These are phyloP conservation scores for Coemansia sp. DNA, from an alignment of 371 early-diverging fungal genomes.

Conservation along the genomic window DNA sequence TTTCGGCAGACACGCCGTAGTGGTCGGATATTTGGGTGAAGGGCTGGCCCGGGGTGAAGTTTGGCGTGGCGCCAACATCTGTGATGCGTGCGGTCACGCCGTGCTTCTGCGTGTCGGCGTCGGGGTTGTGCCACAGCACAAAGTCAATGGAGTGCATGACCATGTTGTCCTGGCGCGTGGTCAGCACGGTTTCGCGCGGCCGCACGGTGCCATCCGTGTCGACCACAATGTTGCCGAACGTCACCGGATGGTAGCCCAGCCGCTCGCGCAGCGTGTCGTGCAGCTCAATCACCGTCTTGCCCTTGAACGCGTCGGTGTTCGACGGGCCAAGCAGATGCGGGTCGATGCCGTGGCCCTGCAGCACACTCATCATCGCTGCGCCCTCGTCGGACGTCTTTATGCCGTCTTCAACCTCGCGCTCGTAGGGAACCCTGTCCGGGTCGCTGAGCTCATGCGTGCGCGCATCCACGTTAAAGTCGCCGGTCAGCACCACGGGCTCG, in stretches of 20 bases:
- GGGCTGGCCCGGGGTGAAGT: constrained; percentile 42
- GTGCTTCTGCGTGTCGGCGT: constrained; percentile 8
- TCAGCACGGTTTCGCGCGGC: constrained; percentile 64
- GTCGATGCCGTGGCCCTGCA: constrained; percentile 60
- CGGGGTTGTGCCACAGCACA: constrained; percentile 56
- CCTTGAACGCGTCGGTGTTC: constrained; percentile 43
- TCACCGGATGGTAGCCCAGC: constrained; percentile 73
- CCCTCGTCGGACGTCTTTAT: constrained; percentile 59
- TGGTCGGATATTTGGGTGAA: constrained; percentile 61
- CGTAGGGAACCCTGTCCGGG: constrained; percentile 38
- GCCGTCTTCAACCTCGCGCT: constrained; percentile 51
- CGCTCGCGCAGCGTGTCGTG: constrained; percentile 59
- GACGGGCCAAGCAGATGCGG: constrained; percentile 43
- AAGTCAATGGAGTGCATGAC: constrained; percentile 72
- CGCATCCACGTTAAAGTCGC: constrained; percentile 77
- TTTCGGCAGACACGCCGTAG: constrained; percentile 51
- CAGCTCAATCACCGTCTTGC: constrained; percentile 34
- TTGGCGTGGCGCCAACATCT: constrained; percentile 36
- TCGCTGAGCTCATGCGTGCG: constrained; percentile 54
- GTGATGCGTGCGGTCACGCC: constrained; percentile 18
- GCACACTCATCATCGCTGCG: constrained; percentile 62
- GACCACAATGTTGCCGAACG: constrained; percentile 64
- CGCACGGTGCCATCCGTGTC: constrained; percentile 50
- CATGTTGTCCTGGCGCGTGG: constrained; percentile 56
- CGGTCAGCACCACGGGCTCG: constrained; percentile 64